Percentiles rank a stretch among this genome's conserved stretches.
These are phyloP conservation scores for Tanacetum coccineum DNA, from an alignment of 129 eudicot genomes.

Conservation along the genomic window DNA sequence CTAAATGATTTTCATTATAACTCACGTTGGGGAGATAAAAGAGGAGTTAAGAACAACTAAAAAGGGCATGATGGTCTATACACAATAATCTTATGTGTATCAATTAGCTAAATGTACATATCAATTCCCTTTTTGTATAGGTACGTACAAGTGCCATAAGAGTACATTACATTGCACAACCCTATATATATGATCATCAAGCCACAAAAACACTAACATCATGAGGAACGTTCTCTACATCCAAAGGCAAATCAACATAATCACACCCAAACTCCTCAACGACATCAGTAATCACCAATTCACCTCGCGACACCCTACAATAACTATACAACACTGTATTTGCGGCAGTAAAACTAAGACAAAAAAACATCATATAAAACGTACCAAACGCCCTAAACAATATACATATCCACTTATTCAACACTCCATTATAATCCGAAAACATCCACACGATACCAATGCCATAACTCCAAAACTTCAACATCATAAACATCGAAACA, in stretches of 20 bases:
- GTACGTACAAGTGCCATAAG: too few species aligned
- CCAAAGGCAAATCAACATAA: slow-evolving; percentile 57
- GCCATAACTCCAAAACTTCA: slow-evolving; percentile 24
- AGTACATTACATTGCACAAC: too few species aligned
- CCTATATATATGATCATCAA: slow-evolving; percentile 18
- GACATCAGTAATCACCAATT: slow-evolving; percentile 1
- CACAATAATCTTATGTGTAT: too few species aligned
- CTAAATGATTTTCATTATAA: too few species aligned
- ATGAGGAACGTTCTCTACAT: slow-evolving; percentile 30
- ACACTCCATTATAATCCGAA: neutral
- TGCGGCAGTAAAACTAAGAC: slow-evolving; percentile 41
- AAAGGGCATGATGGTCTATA: too few species aligned
- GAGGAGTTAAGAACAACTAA: too few species aligned
- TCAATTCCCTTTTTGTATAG: too few species aligned
- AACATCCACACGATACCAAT: slow-evolving; percentile 25
- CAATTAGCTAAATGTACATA: too few species aligned
- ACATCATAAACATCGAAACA: slow-evolving; percentile 27
- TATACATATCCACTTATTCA: slow-evolving; percentile 28
- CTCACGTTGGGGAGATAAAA: too few species aligned
- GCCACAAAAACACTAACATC: slow-evolving; percentile 37
- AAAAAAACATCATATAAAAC: slow-evolving; percentile 32
- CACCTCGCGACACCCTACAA: slow-evolving; percentile 71
- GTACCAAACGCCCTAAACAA: slow-evolving; percentile 33
- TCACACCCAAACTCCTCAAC: slow-evolving; percentile 30
- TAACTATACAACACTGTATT: slow-evolving; percentile 61